Evolutionary conservation across 208 protist genomes (phyloP).

Genomic region (Leishmania amazonensis): DNA sequence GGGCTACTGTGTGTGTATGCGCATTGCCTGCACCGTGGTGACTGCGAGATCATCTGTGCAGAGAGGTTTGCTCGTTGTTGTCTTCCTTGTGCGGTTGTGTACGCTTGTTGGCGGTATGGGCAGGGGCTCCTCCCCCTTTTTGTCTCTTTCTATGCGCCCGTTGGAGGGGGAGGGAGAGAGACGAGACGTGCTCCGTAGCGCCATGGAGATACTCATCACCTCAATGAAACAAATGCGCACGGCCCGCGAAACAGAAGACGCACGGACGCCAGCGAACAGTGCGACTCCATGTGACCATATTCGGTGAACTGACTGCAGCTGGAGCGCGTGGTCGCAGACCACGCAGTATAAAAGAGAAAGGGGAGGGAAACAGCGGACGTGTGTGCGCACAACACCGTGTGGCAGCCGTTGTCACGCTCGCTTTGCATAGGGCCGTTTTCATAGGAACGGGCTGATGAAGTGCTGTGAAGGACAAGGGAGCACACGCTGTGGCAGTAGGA

Average conservation of each 20-base stretch:
- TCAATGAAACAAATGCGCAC: not conserved
- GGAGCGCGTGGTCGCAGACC: not conserved
- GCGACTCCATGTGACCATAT: not conserved
- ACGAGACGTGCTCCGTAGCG: not conserved
- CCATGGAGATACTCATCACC: not conserved
- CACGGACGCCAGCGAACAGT: not conserved
- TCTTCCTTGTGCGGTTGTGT: not conserved
- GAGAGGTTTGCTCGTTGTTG: slow-evolving; percentile 13
- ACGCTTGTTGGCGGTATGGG: not conserved
- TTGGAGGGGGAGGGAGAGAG: not conserved
- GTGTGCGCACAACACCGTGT: not conserved
- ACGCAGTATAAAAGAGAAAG: not conserved
- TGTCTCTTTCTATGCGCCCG: not conserved
- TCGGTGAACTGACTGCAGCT: not conserved
- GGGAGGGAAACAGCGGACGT: not conserved
- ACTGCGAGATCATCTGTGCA: not conserved
- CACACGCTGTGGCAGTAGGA: no score
- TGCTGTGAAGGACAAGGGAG: not conserved
- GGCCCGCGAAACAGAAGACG: not conserved
- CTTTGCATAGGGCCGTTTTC: not conserved
- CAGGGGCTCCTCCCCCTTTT: not conserved
- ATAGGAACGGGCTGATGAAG: not conserved
- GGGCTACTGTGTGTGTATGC: no score
- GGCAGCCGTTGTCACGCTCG: not conserved
- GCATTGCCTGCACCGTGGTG: not conserved